These are phyloP conservation scores for Trichomonas tenax DNA, from an alignment of 208 protist genomes.

Conservation along the genomic window DNA sequence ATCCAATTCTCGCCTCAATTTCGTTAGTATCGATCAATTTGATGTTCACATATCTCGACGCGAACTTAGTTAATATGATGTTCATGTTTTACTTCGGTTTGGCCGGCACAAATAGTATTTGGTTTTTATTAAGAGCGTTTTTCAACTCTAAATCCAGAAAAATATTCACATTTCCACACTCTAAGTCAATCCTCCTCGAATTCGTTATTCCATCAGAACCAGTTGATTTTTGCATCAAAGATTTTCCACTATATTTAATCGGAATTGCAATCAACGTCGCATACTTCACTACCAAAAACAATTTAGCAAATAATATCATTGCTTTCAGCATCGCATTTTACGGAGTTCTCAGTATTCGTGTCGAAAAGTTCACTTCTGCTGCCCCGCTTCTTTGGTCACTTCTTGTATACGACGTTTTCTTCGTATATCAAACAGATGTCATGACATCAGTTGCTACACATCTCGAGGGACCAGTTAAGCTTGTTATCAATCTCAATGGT, in stretches of 20 bases:
- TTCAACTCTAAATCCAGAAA: not conserved
- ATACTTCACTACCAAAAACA: not conserved
- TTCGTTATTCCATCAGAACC: not conserved
- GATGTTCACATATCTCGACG: not conserved
- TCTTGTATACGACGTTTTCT: not conserved
- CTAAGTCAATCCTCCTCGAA: not conserved
- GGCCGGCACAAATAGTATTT: conserved; percentile 9
- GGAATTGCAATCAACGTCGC: not conserved
- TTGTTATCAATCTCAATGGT: not conserved
- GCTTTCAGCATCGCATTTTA: not conserved
- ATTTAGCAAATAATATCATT: not conserved
- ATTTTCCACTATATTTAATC: not conserved
- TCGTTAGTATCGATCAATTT: not conserved
- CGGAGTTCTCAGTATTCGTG: not conserved
- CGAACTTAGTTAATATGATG: not conserved
- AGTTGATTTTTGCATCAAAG: not conserved
- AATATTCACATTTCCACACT: not conserved
- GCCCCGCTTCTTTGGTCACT: conserved; percentile 4
- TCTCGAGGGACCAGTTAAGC: not conserved
- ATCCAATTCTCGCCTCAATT: not conserved
- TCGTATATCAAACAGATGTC: not conserved
- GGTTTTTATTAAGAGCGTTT: conserved; percentile 7
- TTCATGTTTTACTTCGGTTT: not conserved
- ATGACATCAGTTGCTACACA: not conserved
- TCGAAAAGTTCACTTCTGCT: not conserved